phyloP scores from a whole-genome alignment of 2,329 filamentous ascomycete species.

The Metarhizium rileyi region DNA sequence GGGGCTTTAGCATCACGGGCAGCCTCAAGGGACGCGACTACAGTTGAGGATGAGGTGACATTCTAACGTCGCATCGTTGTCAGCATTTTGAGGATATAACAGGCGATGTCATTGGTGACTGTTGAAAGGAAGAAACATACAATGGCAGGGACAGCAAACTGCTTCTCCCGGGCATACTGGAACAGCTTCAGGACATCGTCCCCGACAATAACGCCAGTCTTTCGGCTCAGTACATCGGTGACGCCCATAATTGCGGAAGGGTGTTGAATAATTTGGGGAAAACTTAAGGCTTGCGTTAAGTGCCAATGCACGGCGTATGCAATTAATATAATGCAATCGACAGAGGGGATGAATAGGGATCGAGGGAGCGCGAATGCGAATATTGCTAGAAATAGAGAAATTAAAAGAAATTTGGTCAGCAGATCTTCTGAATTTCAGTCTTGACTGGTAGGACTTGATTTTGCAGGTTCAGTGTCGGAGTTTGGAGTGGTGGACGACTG shows the following conservation, averaged over 20 bases:
- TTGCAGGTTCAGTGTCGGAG: no score
- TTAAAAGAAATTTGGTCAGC: neutral
- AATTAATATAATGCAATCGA: neutral
- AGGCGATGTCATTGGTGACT: neutral
- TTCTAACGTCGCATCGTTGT: constrained; percentile 37
- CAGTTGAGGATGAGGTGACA: constrained; percentile 78
- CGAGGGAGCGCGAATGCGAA: neutral
- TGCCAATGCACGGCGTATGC: neutral
- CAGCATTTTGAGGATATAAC: constrained; percentile 1
- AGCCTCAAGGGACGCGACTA: constrained; percentile 81
- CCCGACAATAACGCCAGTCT: constrained; percentile 44
- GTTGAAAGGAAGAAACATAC: constrained; percentile 16
- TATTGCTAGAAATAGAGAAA: neutral
- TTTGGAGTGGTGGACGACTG: neutral
- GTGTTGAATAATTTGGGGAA: neutral
- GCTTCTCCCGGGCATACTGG: constrained; percentile 78
- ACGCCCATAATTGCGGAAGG: constrained; percentile 26
- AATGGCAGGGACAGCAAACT: constrained; percentile 82
- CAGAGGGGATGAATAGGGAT: no score
- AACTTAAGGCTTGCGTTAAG: neutral
- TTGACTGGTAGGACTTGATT: neutral
- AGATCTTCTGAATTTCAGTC: neutral
- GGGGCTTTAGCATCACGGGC: constrained; percentile 86
- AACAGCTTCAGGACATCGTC: constrained; percentile 59
- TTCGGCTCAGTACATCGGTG: constrained; percentile 37